Conservation (phyloP, 306 rosid species). For the Cucurbita pepo region DNA sequence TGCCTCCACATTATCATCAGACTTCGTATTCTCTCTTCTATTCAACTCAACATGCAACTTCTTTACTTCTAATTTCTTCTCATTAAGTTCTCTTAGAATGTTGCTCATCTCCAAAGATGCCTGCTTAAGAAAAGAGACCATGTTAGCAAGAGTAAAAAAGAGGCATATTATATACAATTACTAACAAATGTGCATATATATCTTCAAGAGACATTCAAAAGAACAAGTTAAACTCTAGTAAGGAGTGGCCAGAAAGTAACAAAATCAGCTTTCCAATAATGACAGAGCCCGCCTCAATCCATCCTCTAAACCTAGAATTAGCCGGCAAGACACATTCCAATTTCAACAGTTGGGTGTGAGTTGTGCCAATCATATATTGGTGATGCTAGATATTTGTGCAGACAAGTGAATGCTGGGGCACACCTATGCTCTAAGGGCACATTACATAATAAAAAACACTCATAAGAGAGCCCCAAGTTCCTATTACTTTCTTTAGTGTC, state of each 20-base stretch:
- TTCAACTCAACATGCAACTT: conserved; percentile 51
- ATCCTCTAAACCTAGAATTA: not conserved
- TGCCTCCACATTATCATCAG: conserved; percentile 21
- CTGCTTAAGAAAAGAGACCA: conserved; percentile 26
- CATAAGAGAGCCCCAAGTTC: not conserved
- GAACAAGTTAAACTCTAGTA: not conserved
- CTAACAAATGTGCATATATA: not conserved
- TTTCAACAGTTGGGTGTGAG: not conserved
- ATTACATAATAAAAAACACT: not conserved
- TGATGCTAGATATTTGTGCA: not conserved
- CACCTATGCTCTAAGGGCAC: not conserved
- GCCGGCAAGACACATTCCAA: not conserved
- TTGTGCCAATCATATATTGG: not conserved
- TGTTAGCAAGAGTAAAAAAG: not conserved
- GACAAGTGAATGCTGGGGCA: not conserved
- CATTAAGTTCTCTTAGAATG: conserved; percentile 43
- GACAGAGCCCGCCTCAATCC: not conserved
- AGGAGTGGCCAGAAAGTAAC: not conserved
- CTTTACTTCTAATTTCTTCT: conserved; percentile 42
- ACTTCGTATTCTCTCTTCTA: conserved; percentile 27
- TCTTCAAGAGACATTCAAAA: not conserved
- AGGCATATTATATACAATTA: not conserved
- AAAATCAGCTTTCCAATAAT: not conserved
- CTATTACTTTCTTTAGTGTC: not conserved
- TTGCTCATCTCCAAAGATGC: conserved; percentile 32